These are phyloP conservation scores for Punctularia strigosozonata DNA, from an alignment of 768 basidiomycete species.

Conservation along the genomic window DNA sequence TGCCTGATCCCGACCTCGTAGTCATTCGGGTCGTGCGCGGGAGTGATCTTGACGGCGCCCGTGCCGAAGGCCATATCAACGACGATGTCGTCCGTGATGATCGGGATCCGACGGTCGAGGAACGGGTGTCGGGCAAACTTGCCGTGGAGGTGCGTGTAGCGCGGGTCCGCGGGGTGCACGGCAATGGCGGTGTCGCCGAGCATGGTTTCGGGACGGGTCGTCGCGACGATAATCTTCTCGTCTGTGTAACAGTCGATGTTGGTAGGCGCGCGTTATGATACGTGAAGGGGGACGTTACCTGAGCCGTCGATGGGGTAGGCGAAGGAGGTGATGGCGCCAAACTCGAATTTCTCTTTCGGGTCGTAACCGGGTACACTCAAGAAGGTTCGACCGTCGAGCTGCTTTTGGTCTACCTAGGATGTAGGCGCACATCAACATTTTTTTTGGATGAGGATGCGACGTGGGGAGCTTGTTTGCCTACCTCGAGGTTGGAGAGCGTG, in stretches of 20 bases:
- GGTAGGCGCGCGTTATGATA: not conserved
- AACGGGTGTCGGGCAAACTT: slow-evolving; percentile 90
- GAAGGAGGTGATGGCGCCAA: slow-evolving; percentile 94
- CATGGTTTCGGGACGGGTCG: slow-evolving; percentile 98
- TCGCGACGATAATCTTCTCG: slow-evolving; percentile 87
- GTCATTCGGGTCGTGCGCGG: slow-evolving; percentile 95
- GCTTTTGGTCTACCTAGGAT: slow-evolving; percentile 83
- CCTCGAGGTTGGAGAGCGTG: slow-evolving; percentile 95
- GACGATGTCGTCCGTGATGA: slow-evolving; percentile 70
- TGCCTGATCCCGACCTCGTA: slow-evolving; percentile 89
- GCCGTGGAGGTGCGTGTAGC: slow-evolving; percentile 93
- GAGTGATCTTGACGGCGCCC: slow-evolving; percentile 98
- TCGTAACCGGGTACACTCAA: slow-evolving; percentile 93
- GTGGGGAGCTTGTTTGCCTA: no score
- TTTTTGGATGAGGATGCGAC: no score
- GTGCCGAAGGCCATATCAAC: slow-evolving; percentile 96
- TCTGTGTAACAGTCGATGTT: slow-evolving; percentile 29
- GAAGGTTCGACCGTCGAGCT: slow-evolving; percentile 73
- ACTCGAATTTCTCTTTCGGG: slow-evolving; percentile 90
- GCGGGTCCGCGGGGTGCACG: slow-evolving; percentile 85
- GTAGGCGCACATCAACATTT: no score
- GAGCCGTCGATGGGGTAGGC: slow-evolving; percentile 86
- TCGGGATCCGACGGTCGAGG: slow-evolving; percentile 73
- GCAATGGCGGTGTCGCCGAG: slow-evolving; percentile 96
- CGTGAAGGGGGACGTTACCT: slow-evolving; percentile 28